Percentiles rank a stretch among this genome's conserved stretches.
Conservation (phyloP, 192 early-diverging fungal genomes). For the Coemansia sp. region DNA sequence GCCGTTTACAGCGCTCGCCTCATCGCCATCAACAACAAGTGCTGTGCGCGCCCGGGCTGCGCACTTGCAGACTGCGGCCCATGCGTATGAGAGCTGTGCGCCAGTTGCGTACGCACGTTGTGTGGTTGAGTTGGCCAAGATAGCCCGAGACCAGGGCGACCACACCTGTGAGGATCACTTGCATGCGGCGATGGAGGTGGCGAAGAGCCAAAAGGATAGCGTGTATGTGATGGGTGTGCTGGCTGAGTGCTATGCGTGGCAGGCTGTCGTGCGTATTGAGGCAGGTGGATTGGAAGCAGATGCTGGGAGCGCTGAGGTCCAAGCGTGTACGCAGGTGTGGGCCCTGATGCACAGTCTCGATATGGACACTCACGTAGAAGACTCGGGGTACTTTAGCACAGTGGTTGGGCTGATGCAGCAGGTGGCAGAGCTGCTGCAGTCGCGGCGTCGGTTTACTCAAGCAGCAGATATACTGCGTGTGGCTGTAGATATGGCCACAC, state of each 20-base stretch:
- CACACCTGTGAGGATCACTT: constrained; percentile 8
- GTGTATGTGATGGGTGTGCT: constrained; percentile 17
- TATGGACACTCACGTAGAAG: background rate
- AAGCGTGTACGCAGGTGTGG: constrained; percentile 18
- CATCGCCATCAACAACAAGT: background rate
- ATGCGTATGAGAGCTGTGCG: constrained; percentile 9
- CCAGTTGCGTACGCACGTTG: constrained; percentile 29
- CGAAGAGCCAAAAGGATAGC: constrained; percentile 1
- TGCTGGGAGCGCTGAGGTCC: background rate
- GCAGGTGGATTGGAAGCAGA: background rate
- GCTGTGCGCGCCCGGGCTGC: constrained; percentile 6
- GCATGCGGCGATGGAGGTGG: constrained; percentile 25
- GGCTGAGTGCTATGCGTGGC: constrained; percentile 45
- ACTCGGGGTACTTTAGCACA: constrained; percentile 26
- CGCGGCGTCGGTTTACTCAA: constrained; percentile 28
- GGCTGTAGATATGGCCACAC: background rate
- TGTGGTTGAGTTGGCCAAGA: constrained; percentile 32
- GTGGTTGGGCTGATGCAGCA: constrained; percentile 18
- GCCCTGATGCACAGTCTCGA: constrained; percentile 4
- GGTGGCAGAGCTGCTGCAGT: constrained; percentile 29
- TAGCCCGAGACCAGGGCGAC: constrained; percentile 24
- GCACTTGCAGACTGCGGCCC: constrained; percentile 13
- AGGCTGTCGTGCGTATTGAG: constrained; percentile 27
- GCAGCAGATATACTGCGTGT: constrained; percentile 10
- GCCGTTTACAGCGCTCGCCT: constrained; percentile 9